phyloP scores from a whole-genome alignment of 2,329 filamentous ascomycete genomes.

The Pseudogymnoascus sp. region DNA sequence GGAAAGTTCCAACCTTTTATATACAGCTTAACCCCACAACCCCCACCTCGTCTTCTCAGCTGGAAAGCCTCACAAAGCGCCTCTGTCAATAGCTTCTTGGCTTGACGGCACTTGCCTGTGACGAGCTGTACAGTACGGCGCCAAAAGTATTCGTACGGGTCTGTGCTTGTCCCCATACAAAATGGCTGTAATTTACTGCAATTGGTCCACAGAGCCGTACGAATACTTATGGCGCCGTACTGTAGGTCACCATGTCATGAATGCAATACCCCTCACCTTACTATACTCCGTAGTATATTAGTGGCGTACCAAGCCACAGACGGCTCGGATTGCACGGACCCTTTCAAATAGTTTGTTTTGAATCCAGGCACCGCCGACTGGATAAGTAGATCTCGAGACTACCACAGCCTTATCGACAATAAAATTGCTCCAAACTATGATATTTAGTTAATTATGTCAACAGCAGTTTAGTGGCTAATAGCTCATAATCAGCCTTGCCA shows the following conservation, averaged over 20 bases:
- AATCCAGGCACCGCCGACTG: constrained; percentile 6
- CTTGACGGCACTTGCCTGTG: not conserved
- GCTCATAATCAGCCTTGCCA: not conserved
- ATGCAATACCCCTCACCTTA: not conserved
- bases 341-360: not conserved
- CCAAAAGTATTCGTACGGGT: too few relatives aligned
- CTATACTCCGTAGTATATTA: not conserved
- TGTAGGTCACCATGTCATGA: not conserved
- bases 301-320: not conserved
- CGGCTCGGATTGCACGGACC: not conserved
- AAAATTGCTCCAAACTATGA: not conserved
- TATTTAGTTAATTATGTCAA: not conserved
- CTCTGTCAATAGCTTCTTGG: not conserved
- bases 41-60: not conserved
- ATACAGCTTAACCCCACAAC: not conserved
- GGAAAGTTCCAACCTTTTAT: not conserved
- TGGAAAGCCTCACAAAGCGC: not conserved
- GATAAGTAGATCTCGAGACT: not conserved
- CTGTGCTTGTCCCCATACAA: too few relatives aligned
- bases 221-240: too few relatives aligned
- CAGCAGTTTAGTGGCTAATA: not conserved
- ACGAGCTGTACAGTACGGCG: not conserved
- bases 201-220: too few relatives aligned
- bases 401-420: not conserved
- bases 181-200: too few relatives aligned